Conservation (phyloP, 352 stramenopile genomes). For the Phytophthora vignae region DNA sequence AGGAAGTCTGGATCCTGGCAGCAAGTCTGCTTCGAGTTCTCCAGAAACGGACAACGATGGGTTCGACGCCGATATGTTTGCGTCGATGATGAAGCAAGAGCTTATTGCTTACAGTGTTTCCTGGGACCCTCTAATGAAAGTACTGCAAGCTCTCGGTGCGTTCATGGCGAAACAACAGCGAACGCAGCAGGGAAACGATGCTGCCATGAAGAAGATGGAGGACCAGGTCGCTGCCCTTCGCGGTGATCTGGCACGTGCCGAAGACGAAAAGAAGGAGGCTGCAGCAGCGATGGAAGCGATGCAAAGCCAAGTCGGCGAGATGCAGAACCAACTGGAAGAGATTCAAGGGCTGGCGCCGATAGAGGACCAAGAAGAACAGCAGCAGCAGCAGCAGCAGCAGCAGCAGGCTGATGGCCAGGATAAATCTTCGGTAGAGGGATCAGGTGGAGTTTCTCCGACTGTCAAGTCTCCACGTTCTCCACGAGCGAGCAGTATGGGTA, state of each 20-base stretch:
- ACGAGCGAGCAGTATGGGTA: conserved; percentile 17
- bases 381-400: conserved; percentile 13
- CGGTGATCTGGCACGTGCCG: conserved; percentile 45
- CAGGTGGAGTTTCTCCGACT: neutral
- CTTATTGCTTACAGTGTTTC: conserved; percentile 78
- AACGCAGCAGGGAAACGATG: conserved; percentile 42
- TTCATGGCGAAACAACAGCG: conserved; percentile 67
- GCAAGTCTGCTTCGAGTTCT: conserved; percentile 9
- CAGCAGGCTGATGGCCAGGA: too few species aligned
- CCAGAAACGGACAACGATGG: conserved; percentile 27
- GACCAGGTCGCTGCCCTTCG: conserved; percentile 55
- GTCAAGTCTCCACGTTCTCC: conserved; percentile 22
- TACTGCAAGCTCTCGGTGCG: conserved; percentile 60
- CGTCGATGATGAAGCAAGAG: conserved; percentile 66
- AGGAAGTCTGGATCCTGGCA: conserved; percentile 1
- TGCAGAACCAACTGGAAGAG: conserved; percentile 56
- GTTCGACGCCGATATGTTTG: conserved; percentile 62
- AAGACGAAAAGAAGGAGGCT: conserved; percentile 67
- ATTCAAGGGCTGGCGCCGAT: conserved; percentile 26
- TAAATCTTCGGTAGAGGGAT: too few species aligned
- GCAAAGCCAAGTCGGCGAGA: conserved; percentile 53
- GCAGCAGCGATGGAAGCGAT: conserved; percentile 53
- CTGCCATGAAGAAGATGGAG: conserved; percentile 62
- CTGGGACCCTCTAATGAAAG: conserved; percentile 77
- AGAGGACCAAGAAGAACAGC: conserved; percentile 27